Conservation (phyloP, 306 rosid species). For the Pyrus bretschneideri region DNA sequence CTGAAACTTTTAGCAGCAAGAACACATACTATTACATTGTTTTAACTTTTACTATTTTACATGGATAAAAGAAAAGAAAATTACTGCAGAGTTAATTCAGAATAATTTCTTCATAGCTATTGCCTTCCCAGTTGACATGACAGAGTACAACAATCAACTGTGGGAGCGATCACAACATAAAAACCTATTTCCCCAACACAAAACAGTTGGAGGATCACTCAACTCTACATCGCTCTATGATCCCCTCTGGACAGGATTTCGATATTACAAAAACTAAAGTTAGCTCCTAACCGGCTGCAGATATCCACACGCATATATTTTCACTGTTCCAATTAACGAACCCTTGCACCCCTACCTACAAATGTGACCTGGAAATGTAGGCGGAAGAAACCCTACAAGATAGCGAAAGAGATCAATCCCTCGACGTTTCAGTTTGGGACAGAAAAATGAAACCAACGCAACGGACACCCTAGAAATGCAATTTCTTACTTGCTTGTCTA, state of each 20-base stretch:
- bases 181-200: neutral
- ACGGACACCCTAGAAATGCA: neutral
- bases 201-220: neutral
- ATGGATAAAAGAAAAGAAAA: neutral
- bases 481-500: conserved; percentile 10
- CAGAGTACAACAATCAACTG: neutral
- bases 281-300: conserved; percentile 1
- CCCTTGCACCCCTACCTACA: neutral
- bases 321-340: neutral
- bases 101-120: neutral
- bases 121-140: neutral
- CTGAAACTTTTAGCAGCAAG: neutral
- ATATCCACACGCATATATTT: neutral
- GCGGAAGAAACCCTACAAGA: neutral
- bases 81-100: neutral
- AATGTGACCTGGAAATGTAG: neutral
- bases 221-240: conserved; percentile 3
- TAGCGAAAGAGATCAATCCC: neutral
- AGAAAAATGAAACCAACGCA: neutral
- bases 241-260: neutral
- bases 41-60: neutral
- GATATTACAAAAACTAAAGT: neutral
- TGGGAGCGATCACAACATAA: neutral
- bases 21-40: neutral
- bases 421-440: neutral